Evolutionary conservation across 2,329 filamentous ascomycete genomes (phyloP).

Genomic region (Claviceps arundinis): DNA sequence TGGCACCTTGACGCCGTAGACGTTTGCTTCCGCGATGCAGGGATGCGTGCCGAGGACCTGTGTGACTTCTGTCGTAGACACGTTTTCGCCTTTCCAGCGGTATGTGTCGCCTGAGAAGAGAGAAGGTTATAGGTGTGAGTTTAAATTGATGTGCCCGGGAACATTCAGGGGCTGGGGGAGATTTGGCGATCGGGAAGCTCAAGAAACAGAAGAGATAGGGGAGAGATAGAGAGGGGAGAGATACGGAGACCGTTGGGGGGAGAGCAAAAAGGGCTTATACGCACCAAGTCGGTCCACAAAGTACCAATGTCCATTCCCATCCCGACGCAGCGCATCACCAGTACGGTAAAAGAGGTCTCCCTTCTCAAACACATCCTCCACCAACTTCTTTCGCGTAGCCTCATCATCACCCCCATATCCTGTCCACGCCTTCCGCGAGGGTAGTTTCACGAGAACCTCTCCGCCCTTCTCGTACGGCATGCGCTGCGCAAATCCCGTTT

Average conservation of each 20-base stretch:
- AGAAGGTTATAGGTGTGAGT: neutral
- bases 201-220: neutral
- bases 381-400: conserved; percentile 3
- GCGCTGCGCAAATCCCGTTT: conserved; percentile 5
- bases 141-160: too few relatives aligned
- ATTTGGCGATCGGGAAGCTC: too few relatives aligned
- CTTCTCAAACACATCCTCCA: conserved; percentile 32
- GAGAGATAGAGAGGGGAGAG: neutral
- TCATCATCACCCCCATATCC: conserved; percentile 4
- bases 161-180: too few relatives aligned
- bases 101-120: conserved; percentile 42
- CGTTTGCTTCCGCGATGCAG: conserved; percentile 51
- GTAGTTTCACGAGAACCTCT: conserved; percentile 3
- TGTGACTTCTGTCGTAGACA: conserved; percentile 53
- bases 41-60: conserved; percentile 47
- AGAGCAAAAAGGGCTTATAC: neutral
- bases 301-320: conserved; percentile 52
- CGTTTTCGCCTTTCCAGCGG: conserved; percentile 61
- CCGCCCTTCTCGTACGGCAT: conserved; percentile 5
- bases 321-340: conserved; percentile 51
- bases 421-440: conserved; percentile 4
- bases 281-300: conserved; percentile 40
- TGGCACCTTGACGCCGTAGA: conserved; percentile 54
- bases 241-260: too few relatives aligned
- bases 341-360: conserved; percentile 57